These are phyloP conservation scores for Phyllosticta paracitricarpa DNA, from an alignment of 2,329 filamentous ascomycete species.

Conservation along the genomic window DNA sequence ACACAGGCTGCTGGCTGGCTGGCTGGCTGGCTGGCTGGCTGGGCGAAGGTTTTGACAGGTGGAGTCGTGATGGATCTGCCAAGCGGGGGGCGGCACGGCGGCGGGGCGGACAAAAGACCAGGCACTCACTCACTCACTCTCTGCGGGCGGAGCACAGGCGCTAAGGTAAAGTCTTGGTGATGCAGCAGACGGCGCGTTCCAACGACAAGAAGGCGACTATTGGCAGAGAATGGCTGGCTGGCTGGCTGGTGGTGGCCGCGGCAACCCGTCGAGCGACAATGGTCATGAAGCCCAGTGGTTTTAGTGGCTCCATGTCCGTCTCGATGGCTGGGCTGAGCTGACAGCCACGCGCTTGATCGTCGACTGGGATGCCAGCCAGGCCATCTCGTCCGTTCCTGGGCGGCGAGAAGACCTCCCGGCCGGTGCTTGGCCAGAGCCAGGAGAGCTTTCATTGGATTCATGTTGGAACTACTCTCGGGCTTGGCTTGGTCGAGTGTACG, in stretches of 20 bases:
- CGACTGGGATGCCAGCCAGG: neutral
- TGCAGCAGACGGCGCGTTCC: neutral
- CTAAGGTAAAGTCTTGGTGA: too few species aligned
- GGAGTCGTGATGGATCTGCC: too few species aligned
- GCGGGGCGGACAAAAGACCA: too few species aligned
- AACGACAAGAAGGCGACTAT: neutral
- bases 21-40: too few species aligned
- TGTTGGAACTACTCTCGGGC: neutral
- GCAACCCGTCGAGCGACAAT: neutral
- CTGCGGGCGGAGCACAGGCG: too few species aligned
- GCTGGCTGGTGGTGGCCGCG: neutral
- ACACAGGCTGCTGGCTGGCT: too few species aligned
- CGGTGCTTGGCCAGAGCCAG: too few species aligned
- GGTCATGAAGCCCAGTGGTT: neutral
- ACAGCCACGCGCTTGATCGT: conserved; percentile 8
- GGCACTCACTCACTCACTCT: too few species aligned
- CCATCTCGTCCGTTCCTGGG: neutral
- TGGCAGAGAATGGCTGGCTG: neutral
- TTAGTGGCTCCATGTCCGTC: conserved; percentile 2
- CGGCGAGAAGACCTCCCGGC: neutral
- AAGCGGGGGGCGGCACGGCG: too few species aligned
- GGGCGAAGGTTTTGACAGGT: too few species aligned
- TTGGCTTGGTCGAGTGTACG: neutral
- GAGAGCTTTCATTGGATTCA: too few species aligned
- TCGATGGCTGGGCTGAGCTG: too few species aligned